These are phyloP conservation scores for Sporothrix globosa DNA, from an alignment of 2,329 filamentous ascomycete species.

Conservation along the genomic window DNA sequence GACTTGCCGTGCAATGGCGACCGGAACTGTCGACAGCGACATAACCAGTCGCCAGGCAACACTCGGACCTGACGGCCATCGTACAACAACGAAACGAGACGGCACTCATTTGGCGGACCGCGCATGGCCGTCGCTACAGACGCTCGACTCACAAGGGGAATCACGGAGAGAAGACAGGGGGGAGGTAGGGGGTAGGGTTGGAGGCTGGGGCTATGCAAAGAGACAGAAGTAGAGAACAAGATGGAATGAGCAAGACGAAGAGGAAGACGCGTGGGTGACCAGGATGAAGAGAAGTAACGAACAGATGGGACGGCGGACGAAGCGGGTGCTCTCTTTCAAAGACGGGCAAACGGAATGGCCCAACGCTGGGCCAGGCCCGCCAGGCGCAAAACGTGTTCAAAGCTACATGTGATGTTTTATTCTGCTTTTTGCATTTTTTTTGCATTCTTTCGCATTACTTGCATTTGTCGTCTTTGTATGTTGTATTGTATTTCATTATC, in stretches of 20 bases:
- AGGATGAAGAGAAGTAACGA: neutral
- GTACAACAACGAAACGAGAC: neutral
- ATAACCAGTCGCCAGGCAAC: neutral
- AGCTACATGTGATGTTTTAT: neutral
- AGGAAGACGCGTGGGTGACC: neutral
- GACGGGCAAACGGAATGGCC: neutral
- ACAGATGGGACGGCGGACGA: neutral
- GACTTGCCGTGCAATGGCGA: no score
- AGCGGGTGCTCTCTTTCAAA: neutral
- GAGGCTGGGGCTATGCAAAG: neutral
- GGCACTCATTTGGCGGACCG: neutral
- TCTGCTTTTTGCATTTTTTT: neutral
- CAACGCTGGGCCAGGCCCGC: neutral
- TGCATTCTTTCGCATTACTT: neutral
- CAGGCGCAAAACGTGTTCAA: constrained; percentile 23
- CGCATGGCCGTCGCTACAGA: neutral
- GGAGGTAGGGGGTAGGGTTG: no score
- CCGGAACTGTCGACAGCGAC: no score
- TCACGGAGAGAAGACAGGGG: neutral
- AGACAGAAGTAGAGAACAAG: neutral
- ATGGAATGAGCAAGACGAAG: neutral
- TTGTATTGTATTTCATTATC: neutral
- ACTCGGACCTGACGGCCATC: neutral
- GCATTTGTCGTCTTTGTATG: neutral
- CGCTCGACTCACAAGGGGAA: neutral